Base-by-base conservation (phyloP, 495 filamentous ascomycete species). In the Thozetella sp. region DNA sequence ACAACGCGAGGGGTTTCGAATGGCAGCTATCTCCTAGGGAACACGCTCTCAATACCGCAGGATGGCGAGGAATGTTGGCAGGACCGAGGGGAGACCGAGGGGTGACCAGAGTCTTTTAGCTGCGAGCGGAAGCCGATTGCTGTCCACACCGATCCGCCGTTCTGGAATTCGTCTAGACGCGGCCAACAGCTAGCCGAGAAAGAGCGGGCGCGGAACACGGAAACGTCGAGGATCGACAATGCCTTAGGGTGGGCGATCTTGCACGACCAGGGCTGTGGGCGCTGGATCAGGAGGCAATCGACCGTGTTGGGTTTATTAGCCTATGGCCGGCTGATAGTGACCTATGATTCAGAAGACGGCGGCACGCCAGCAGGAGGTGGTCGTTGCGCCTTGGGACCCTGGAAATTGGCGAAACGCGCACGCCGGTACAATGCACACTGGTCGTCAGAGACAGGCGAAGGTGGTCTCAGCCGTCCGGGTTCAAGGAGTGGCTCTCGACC, bases 241-340 rank as follows among this genome's bases (percentile, higher is more conserved):
- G 56, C 43, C 26, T 48, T 53, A 66, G 61, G 64, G 34, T 62
- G 61, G 60, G 40, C 25, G 65, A 67, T 67, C 58, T 61, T 50
- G 55, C 62, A 54, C 53, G 66, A 71, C 59, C 62, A 53, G 55
- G 56, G 54, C 59, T 65, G 43, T 40, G 55, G 57, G 15, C 22
- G 19, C 58, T 60, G 60, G 63, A 19, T 66, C 66, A 60, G 58
- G 58, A 57, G 60, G 50, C 13, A 19, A 52, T 30, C 12, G 54
- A 55, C 34, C 46, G 65, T 62, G 26, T 55, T 63, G 50, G 25
- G 57, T n/a, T 56, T 59, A 65, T 69, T 65, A 69, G 63, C 59
- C 68, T 71, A 66, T 51, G 58, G 24, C 24, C 52, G 58, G 19
- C 15, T 53, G 37, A 57, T 53, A 37, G 43, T 2, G 27, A 26